Conservation (phyloP, 306 rosid genomes). For the Begonia loranthoides region DNA sequence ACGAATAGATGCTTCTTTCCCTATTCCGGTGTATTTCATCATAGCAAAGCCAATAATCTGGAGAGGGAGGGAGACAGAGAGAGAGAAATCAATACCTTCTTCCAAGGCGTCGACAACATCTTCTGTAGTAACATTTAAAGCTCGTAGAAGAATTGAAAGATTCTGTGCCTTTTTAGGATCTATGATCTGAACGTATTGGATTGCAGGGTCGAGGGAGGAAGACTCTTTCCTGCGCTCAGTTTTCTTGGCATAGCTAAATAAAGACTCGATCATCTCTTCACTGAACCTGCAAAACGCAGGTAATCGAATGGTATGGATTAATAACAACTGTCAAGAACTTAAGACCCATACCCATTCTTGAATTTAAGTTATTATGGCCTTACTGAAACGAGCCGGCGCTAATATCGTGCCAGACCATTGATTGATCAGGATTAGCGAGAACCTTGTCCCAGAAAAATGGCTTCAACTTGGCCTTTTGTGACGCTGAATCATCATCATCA, state of each 20-base stretch:
- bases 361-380: conserved; percentile 10
- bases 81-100: conserved; percentile 34
- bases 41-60: not conserved
- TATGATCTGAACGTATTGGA: conserved; percentile 56
- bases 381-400: conserved; percentile 85
- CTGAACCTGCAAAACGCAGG: conserved; percentile 42
- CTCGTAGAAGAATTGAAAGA: conserved; percentile 73
- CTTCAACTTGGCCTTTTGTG: conserved; percentile 68
- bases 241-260: conserved; percentile 51
- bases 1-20: not conserved
- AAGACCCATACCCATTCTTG: too few species aligned
- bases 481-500: conserved; percentile 26
- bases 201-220: conserved; percentile 29
- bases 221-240: conserved; percentile 33
- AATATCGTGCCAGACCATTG: conserved; percentile 96
- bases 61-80: conserved; percentile 2
- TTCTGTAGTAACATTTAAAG: conserved; percentile 68
- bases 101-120: conserved; percentile 68
- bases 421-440: conserved; percentile 61
- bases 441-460: conserved; percentile 99
- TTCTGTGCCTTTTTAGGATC: conserved; percentile 86
- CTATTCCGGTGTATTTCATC: not conserved
- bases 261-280: conserved; percentile 81
- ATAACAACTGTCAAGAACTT: too few species aligned
- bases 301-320: too few species aligned